Conservation (phyloP, 768 basidiomycete genomes). For the Rhodotorula taiwanensis region DNA sequence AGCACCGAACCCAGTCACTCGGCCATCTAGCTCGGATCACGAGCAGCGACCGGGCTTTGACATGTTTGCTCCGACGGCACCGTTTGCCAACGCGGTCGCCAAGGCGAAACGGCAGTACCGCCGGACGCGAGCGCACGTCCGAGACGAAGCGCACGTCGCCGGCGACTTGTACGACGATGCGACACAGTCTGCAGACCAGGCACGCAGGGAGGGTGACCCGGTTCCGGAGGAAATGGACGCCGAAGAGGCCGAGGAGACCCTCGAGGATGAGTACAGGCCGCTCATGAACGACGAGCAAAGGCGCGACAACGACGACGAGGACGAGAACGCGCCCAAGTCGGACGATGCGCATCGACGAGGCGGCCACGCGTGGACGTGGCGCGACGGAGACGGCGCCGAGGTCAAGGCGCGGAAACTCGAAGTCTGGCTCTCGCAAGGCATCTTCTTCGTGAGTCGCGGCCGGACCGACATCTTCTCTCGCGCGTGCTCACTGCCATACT, state of each 20-base stretch:
- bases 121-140: background rate
- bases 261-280: conserved; percentile 33
- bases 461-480: background rate
- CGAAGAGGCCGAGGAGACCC: conserved; percentile 11
- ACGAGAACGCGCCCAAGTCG: background rate
- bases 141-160: background rate
- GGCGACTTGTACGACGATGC: conserved; percentile 11
- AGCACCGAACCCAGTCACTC: too few species aligned
- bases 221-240: conserved; percentile 20
- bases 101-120: background rate
- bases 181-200: background rate
- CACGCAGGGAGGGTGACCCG: conserved; percentile 2
- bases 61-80: conserved; percentile 16
- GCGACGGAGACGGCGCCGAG: background rate
- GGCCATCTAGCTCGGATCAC: too few species aligned
- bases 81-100: conserved; percentile 2
- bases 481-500: background rate
- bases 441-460: conserved; percentile 23
- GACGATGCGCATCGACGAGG: background rate
- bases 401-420: conserved; percentile 23
- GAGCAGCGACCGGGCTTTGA: too few species aligned
- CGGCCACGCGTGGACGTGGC: background rate
- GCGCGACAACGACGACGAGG: background rate
- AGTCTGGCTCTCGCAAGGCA: conserved; percentile 14
- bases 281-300: conserved; percentile 23